A percentile compares a stretch with the other conserved stretches of the same genome.
These are phyloP conservation scores for Arthrobotrys musiformis DNA, from an alignment of 2,329 filamentous ascomycete species.

Conservation along the genomic window DNA sequence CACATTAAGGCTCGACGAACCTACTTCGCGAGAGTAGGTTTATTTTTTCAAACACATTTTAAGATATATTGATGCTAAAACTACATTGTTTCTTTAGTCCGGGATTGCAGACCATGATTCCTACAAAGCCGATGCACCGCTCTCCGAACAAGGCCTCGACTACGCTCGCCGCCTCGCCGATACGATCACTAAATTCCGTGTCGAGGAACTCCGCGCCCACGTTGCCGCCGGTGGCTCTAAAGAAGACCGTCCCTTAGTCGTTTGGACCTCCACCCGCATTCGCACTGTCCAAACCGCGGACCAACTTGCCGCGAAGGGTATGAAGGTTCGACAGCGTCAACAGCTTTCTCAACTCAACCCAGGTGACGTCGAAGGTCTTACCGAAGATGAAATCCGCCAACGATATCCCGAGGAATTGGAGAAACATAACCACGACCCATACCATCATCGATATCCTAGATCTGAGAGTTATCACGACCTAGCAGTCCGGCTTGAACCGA, in stretches of 20 bases:
- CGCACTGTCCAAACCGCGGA: conserved; percentile 91
- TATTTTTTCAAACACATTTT: not conserved
- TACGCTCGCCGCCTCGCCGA: conserved; percentile 90
- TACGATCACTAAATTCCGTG: conserved; percentile 81
- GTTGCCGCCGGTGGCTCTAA: conserved; percentile 75
- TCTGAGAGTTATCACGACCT: conserved; percentile 93
- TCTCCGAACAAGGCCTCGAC: conserved; percentile 80
- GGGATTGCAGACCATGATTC: conserved; percentile 88
- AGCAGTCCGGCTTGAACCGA: conserved; percentile 95
- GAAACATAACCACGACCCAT: conserved; percentile 93
- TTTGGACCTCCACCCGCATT: conserved; percentile 94
- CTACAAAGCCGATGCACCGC: conserved; percentile 87
- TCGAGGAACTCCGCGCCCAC: conserved; percentile 78
- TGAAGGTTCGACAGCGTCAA: conserved; percentile 87
- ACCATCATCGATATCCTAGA: conserved; percentile 89
- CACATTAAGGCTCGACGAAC: conserved; percentile 96
- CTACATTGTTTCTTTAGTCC: conserved; percentile 65
- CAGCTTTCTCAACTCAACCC: conserved; percentile 98
- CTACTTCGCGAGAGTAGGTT: conserved; percentile 80
- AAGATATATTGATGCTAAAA: conserved; percentile 29
- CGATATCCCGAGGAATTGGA: conserved; percentile 89
- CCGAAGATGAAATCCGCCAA: conserved; percentile 80
- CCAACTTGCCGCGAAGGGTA: conserved; percentile 80
- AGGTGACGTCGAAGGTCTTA: conserved; percentile 93
- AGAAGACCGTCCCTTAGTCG: conserved; percentile 80